A percentile compares a stretch with the other conserved stretches of the same genome.
phyloP scores from a whole-genome alignment of 106 monocot genomes.

The Cymbidium sinense region DNA sequence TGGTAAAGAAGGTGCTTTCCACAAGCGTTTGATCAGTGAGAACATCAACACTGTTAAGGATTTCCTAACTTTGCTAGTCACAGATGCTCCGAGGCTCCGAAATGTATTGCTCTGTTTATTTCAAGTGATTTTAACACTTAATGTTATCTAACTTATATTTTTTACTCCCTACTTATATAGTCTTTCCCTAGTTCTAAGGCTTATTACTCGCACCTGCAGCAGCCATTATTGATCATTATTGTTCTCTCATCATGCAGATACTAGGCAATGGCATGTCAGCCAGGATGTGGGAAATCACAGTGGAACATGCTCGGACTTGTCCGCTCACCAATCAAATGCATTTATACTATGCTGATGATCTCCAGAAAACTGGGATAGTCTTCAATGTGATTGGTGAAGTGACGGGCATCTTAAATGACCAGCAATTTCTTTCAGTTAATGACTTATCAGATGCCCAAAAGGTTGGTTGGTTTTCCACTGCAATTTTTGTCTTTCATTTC shows the following conservation, averaged over 20 bases:
- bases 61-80: constrained; percentile 58
- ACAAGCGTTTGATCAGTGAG: constrained; percentile 74
- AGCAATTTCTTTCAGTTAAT: constrained; percentile 34
- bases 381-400: constrained; percentile 75
- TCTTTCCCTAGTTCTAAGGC: not conserved
- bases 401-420: constrained; percentile 38
- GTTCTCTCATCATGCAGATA: constrained; percentile 50
- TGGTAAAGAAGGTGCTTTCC: constrained; percentile 96
- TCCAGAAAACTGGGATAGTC: constrained; percentile 39
- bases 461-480: constrained; percentile 36
- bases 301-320: constrained; percentile 87
- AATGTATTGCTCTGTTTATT: constrained; percentile 39
- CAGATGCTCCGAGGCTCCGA: constrained; percentile 57
- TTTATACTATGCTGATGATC: constrained; percentile 29
- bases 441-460: constrained; percentile 57
- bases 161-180: not conserved
- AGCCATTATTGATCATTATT: not conserved
- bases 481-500: not conserved
- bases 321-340: constrained; percentile 32
- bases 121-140: not conserved
- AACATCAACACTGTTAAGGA: constrained; percentile 82
- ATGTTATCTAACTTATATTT: constrained; percentile 3
- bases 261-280: constrained; percentile 88
- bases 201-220: not conserved
- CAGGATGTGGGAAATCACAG: constrained; percentile 88